Conservation (phyloP, 106 monocot genomes). For the Dendrobium chrysotoxum region DNA sequence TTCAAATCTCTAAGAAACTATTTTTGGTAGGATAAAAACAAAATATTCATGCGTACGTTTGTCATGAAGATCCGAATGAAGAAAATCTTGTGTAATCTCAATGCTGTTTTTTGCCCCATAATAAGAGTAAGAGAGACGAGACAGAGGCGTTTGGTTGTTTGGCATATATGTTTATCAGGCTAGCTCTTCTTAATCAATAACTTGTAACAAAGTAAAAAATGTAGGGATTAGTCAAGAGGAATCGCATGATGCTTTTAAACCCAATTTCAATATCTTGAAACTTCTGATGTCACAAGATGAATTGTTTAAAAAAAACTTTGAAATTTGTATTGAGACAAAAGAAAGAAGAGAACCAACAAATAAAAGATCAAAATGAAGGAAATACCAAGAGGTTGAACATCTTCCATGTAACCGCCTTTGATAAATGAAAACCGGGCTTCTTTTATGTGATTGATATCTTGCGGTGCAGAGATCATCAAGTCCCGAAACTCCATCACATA, state of each 20-base stretch:
- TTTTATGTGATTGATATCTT: conserved; percentile 18
- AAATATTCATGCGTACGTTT: too few relatives aligned
- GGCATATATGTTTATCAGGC: background rate
- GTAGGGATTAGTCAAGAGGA: too few relatives aligned
- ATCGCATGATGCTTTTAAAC: too few relatives aligned
- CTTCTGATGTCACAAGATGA: background rate
- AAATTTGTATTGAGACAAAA: background rate
- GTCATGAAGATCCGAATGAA: too few relatives aligned
- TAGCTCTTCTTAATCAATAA: background rate
- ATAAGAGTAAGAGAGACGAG: too few relatives aligned
- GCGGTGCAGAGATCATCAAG: conserved; percentile 32
- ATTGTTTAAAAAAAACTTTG: background rate
- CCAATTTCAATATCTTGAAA: too few relatives aligned
- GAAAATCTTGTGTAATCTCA: too few relatives aligned
- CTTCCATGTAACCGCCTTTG: conserved; percentile 79
- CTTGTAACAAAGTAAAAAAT: background rate
- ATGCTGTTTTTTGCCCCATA: too few relatives aligned
- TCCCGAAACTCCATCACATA: conserved; percentile 67
- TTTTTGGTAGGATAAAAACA: too few relatives aligned
- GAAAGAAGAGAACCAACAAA: background rate
- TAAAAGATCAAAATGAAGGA: background rate
- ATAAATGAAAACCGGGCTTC: conserved; percentile 97
- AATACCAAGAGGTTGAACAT: conserved; percentile 44
- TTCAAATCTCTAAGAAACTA: too few relatives aligned
- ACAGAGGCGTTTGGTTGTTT: too few relatives aligned